phyloP scores from a whole-genome alignment of 331 rosid species.

The Pyrus hybrid region DNA sequence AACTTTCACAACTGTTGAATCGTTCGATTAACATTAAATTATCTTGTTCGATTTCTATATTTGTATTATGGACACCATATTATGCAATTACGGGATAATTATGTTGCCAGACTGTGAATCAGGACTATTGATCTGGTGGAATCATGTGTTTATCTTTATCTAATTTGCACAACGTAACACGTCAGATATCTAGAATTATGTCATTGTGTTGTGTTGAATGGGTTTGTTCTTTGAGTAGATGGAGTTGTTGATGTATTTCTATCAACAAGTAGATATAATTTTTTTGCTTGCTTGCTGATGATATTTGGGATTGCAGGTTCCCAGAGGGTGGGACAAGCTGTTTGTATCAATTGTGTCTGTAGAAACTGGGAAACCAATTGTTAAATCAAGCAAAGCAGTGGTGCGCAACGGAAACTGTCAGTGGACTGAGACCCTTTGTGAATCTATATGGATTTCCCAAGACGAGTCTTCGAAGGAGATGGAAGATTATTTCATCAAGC shows the following conservation, averaged over 20 bases:
- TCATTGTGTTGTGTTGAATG: neutral
- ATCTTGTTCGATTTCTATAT: neutral
- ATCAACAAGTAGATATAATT: neutral
- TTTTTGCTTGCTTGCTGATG: neutral
- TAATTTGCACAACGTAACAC: neutral
- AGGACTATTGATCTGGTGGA: neutral
- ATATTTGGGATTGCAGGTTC: conserved; percentile 45
- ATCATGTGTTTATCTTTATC: neutral
- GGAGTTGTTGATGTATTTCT: neutral
- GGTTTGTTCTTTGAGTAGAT: neutral
- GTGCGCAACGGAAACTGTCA: conserved; percentile 89
- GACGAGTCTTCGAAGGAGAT: conserved; percentile 49
- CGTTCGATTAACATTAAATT: neutral
- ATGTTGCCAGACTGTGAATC: neutral
- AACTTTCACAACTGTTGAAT: no score
- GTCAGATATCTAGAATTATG: neutral
- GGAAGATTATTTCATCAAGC: conserved; percentile 62
- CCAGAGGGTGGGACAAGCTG: conserved; percentile 92
- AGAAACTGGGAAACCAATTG: conserved; percentile 58
- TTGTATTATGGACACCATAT: neutral
- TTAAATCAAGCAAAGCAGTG: conserved; percentile 49
- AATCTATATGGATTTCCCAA: conserved; percentile 51
- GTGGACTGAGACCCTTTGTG: conserved; percentile 64
- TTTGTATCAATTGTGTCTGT: conserved; percentile 59
- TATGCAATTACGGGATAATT: neutral